phyloP scores from a whole-genome alignment of 2,329 filamentous ascomycete genomes.

The Cryphonectria radicalis region DNA sequence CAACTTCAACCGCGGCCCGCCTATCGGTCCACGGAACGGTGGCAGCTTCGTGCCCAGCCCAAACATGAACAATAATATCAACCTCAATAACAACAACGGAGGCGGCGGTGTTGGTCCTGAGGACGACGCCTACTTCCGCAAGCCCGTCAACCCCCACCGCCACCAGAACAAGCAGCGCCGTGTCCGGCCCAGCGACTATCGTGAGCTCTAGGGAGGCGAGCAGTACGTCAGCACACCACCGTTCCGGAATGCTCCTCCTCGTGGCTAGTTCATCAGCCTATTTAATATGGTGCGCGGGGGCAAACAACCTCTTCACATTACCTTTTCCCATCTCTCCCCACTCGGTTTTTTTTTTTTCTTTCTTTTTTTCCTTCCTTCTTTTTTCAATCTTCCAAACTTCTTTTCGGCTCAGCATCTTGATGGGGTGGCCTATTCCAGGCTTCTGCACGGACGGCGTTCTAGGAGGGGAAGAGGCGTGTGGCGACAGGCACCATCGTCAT shows the following conservation, averaged over 20 bases:
- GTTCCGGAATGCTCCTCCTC: slow-evolving; percentile 12
- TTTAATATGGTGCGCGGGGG: background rate
- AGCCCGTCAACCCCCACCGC: slow-evolving; percentile 92
- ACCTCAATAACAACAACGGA: slow-evolving; percentile 36
- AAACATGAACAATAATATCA: slow-evolving; percentile 36
- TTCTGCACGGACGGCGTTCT: background rate
- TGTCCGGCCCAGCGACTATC: slow-evolving; percentile 86
- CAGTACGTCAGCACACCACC: slow-evolving; percentile 16
- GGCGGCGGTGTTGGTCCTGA: slow-evolving; percentile 49
- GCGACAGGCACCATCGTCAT: background rate
- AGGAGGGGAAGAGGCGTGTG: background rate
- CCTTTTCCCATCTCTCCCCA: background rate
- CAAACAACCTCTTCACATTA: background rate
- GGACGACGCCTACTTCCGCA: slow-evolving; percentile 91
- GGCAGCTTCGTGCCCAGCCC: slow-evolving; percentile 35
- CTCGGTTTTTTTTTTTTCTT: background rate
- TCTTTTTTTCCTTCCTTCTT: background rate
- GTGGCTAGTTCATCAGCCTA: background rate
- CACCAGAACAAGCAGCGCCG: slow-evolving; percentile 81
- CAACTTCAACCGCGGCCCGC: slow-evolving; percentile 35
- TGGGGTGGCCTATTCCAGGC: background rate
- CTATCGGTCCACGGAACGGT: slow-evolving; percentile 28
- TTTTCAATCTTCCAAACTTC: too few species aligned
- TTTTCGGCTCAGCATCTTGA: background rate
- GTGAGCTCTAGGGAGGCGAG: slow-evolving; percentile 65